Evolutionary conservation across 495 filamentous ascomycete species (phyloP), one percentile per base, ranked within the genome.

Genomic region (Staphylotrichum longicolle): DNA sequence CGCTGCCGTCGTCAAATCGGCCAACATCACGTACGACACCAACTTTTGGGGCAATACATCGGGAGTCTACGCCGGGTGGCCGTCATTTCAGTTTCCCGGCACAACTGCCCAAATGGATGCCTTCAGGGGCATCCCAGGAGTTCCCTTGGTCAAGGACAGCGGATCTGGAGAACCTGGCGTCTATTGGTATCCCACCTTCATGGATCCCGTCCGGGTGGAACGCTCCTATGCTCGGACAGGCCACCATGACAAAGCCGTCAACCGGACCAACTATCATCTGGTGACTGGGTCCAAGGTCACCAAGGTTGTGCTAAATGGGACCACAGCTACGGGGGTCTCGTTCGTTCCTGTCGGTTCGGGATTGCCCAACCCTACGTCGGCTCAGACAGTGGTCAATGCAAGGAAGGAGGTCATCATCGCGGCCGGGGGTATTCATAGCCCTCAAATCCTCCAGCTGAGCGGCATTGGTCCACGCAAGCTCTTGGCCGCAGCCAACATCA

Each of bases 361-460:
- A 6, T 41, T 39, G 15, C 14, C 34, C 1, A 49, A 7, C 2
- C 15, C 51, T 3, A 9, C 30, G 27, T 47, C 40, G 6, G 5
- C 44, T 20, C 30, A 57, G 6, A 75, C 70, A 0, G 63, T 54
- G 0, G 73, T 83, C 5, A 73, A 64, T 20, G 83, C 82, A 0
- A 73, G 69, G 5, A 77, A 76, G 52, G 85, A 88, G 66, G 82
- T 86, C 11, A 82, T 86, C 49, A 46, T 87, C n/a, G 77, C 84
- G 1, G 83, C 83, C 1, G 84, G 84, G 5, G 75, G 77, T 2
- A 68, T 87, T 12, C 81, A 85, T 58, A 83, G 81, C 40, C 83
- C 84, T 0, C 82, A 85, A 51, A 63, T 86, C 4, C 69, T 86
- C 5, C 80, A 85, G 61, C 68, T 85, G 2, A 80, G 77, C 42